Conservation (phyloP, 2,329 filamentous ascomycete species). For the Pseudogymnoascus sp. region DNA sequence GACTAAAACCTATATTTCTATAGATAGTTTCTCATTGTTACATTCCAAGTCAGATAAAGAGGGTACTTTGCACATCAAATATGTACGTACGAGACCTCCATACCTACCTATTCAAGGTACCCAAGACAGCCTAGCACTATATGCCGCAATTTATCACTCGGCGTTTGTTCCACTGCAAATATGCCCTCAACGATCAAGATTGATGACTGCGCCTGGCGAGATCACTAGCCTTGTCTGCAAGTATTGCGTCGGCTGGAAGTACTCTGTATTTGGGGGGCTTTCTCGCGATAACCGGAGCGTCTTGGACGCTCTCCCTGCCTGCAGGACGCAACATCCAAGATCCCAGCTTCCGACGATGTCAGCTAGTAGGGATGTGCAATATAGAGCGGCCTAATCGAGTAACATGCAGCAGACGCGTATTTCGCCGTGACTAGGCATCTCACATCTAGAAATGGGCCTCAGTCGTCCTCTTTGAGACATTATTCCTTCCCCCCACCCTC, state of each 20-base stretch:
- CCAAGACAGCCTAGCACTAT: slow-evolving; percentile 1
- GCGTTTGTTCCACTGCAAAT: not conserved
- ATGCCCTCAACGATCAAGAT: not conserved
- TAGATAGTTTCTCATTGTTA: not conserved
- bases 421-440: slow-evolving; percentile 6
- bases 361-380: slow-evolving; percentile 4
- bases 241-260: not conserved
- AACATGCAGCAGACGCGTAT: slow-evolving; percentile 8
- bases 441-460: not conserved
- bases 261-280: not conserved
- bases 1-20: not conserved
- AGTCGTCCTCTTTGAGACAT: slow-evolving; percentile 7
- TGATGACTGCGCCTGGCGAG: slow-evolving; percentile 6
- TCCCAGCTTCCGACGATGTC: not conserved
- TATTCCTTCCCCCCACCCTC: slow-evolving; percentile 7
- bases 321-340: not conserved
- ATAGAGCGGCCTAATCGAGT: slow-evolving; percentile 3
- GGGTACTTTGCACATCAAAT: not conserved
- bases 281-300: slow-evolving; percentile 3
- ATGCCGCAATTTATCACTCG: slow-evolving; percentile 4
- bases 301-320: not conserved
- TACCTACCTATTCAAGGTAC: not conserved
- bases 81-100: not conserved
- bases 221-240: not conserved
- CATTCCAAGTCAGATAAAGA: not conserved